Evolutionary conservation across 768 basidiomycete species (phyloP).

Genomic region (Tulasnella sp.): DNA sequence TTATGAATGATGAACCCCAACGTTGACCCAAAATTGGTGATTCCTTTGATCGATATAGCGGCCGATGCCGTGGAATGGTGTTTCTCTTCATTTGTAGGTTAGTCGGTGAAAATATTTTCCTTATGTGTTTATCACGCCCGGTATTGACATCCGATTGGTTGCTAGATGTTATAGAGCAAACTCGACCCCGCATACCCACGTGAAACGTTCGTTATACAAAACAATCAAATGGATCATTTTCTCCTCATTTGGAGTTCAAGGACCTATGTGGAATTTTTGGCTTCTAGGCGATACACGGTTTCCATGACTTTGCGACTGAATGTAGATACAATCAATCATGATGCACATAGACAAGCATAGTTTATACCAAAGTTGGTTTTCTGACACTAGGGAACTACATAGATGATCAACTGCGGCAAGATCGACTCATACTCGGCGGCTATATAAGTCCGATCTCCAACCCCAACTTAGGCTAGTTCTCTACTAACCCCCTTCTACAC

Average conservation of each 20-base stretch:
- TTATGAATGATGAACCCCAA: not conserved
- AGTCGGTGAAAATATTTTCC: not conserved
- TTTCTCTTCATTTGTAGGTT: slow-evolving; percentile 21
- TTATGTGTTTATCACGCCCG: not conserved
- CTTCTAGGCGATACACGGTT: no score
- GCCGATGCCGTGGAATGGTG: slow-evolving; percentile 37
- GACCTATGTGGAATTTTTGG: no score
- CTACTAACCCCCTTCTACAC: not conserved
- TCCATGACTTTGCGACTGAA: no score
- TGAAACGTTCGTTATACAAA: no score
- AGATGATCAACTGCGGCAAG: not conserved
- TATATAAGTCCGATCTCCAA: not conserved
- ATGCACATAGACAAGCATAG: no score
- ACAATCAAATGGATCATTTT: no score
- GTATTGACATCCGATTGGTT: not conserved
- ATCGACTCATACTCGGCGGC: not conserved
- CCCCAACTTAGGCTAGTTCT: not conserved
- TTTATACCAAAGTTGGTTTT: no score
- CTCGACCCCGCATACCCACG: slow-evolving; percentile 1
- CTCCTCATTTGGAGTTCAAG: no score
- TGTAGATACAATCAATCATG: no score
- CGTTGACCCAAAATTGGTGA: slow-evolving; percentile 15
- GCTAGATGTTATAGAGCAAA: slow-evolving; percentile 15
- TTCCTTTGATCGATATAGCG: slow-evolving; percentile 24
- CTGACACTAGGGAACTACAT: not conserved